Conservation (phyloP, 208 protist genomes). For the Wallacemonas sp. region DNA sequence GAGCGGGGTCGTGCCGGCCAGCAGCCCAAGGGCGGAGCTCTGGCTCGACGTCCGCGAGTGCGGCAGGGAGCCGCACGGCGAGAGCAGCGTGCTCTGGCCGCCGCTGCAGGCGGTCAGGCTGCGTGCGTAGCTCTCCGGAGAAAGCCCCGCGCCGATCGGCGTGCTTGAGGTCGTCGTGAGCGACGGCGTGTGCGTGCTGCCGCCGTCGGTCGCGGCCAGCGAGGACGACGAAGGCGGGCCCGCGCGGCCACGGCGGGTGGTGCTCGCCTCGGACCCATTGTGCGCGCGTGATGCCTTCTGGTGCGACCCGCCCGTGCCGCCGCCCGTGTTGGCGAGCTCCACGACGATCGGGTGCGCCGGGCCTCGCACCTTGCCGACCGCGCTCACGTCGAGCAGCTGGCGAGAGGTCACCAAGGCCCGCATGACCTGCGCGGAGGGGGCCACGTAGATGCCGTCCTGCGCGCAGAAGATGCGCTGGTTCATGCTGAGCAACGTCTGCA, state of each 20-base stretch:
- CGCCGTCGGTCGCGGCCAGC: neutral
- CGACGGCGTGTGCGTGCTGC: constrained; percentile 1
- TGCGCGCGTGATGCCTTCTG: neutral
- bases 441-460: constrained; percentile 65
- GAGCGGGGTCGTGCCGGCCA: neutral
- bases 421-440: constrained; percentile 55
- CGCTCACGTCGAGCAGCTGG: constrained; percentile 49
- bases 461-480: constrained; percentile 84
- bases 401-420: constrained; percentile 46
- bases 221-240: neutral
- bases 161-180: neutral
- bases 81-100: neutral
- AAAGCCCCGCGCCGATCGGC: neutral
- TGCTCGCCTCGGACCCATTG: neutral
- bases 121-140: neutral
- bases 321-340: constrained; percentile 70
- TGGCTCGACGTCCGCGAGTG: constrained; percentile 18
- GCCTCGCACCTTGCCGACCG: constrained; percentile 51
- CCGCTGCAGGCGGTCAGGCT: neutral
- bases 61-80: neutral
- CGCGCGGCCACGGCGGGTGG: neutral
- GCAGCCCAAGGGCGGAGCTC: neutral
- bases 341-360: constrained; percentile 81
- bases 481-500: constrained; percentile 45
- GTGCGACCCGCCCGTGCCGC: constrained; percentile 2